Base-by-base conservation (phyloP, 768 basidiomycete genomes). In the Lanmaoa pseudosensibilis region DNA sequence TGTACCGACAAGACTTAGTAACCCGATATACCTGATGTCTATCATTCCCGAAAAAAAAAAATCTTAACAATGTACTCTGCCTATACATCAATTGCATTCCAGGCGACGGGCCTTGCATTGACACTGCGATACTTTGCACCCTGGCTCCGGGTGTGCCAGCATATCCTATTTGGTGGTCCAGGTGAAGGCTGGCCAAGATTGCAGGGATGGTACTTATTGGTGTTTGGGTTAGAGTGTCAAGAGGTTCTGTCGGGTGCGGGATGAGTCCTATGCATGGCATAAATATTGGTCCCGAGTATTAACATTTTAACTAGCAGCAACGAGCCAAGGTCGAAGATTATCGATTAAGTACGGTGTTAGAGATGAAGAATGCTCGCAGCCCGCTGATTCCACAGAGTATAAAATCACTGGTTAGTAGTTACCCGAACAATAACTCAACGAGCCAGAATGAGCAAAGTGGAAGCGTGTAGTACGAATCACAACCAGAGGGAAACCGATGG, bases 1-100 rank as follows among this genome's bases (percentile, higher is more conserved):
- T 80, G 82, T 77, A 78, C 77, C 79, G 57, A 82, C 76, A 74
- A n/a, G 13, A 25, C 2, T 39, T 19, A 16, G 27, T n/a, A n/a
- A 16, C 34, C n/a, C n/a, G 15, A 48, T n/a, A n/a, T n/a, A 13
- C 32, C 6, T 23, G 18, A 5, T 25, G 18, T 41, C 4, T 39
- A n/a, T 32, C 27, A 15, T 15, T 3, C 12, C 4, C 15, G 16
- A n/a, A 47, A 15, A 19, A 32, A n/a, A 21, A 38, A 27, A 21
- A 38, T 8, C 6, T 12, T 21, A 18, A 16, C 12, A 21, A 12
- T 55, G 34, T 55, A 37, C 15, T 27, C 10, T 55, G 33, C 7
- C 16, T 52, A n/a, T n/a, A n/a, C n/a, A 32, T 9, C 12, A 21
- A 50, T 50, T 19, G 9, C 10, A 10, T 50, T 30, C 23, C 25